Evolutionary conservation across 2,329 filamentous ascomycete species (phyloP).

Genomic region (Ophiostoma triangulosporum): DNA sequence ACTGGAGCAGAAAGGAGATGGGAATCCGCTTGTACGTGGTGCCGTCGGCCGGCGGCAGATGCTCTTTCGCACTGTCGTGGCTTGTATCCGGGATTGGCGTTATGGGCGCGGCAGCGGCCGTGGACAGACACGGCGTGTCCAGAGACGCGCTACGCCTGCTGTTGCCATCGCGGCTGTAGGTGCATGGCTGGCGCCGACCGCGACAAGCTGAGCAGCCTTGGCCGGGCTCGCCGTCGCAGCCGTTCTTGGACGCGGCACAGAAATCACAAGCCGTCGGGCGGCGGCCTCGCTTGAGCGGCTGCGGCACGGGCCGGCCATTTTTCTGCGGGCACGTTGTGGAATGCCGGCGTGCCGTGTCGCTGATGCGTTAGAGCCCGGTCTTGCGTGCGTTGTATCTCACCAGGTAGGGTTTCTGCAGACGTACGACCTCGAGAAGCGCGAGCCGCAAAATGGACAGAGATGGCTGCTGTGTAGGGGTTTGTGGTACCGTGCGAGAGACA

Average conservation of each 20-base stretch:
- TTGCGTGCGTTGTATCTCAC: not conserved
- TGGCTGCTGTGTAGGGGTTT: not conserved
- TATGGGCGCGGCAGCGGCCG: no score
- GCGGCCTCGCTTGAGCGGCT: not conserved
- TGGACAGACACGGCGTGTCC: no score
- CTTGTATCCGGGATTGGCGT: no score
- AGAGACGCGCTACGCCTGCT: no score
- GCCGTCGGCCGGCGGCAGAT: no score
- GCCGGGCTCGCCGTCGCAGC: not conserved
- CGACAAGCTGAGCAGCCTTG: not conserved
- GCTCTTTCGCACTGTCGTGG: no score
- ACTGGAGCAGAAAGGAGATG: not conserved
- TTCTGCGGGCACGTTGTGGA: not conserved
- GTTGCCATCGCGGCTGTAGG: not conserved
- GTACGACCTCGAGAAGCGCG: not conserved
- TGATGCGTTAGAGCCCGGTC: not conserved
- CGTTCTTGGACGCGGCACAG: not conserved
- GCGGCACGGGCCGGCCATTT: not conserved
- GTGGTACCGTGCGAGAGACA: not conserved
- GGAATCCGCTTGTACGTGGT: not conserved
- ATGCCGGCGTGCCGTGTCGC: not conserved
- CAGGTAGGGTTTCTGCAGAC: not conserved
- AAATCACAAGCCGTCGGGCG: not conserved
- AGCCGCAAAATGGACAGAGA: not conserved
- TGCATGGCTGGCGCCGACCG: not conserved